Percentiles rank a stretch among this genome's conserved stretches.
These are phyloP conservation scores for Metschnikowia peoriensis DNA, from an alignment of 805 yeast genomes.

Conservation along the genomic window DNA sequence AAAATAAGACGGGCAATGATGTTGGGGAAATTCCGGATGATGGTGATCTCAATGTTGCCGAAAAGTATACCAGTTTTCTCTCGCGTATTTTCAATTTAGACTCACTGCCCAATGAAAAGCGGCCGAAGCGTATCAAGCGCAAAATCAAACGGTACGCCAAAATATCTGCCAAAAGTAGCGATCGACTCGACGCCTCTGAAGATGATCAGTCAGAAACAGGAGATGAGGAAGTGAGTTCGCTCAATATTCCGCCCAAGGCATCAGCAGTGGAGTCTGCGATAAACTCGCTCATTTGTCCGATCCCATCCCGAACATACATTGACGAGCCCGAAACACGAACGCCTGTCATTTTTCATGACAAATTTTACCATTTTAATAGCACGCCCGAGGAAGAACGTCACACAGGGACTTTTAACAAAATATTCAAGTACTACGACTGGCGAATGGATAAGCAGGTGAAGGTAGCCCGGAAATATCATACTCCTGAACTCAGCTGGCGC, in stretches of 20 bases:
- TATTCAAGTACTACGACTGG: conserved; percentile 33
- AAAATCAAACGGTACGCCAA: conserved; percentile 15
- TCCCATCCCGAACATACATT: conserved; percentile 34
- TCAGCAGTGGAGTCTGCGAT: conserved; percentile 43
- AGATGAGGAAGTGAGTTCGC: conserved; percentile 9
- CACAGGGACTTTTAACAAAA: conserved; percentile 12
- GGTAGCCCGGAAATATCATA: conserved; percentile 43
- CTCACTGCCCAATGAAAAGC: conserved; percentile 1
- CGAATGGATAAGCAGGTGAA: conserved; percentile 38
- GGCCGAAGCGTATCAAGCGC: conserved; percentile 11
- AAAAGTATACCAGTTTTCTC: conserved; percentile 15
- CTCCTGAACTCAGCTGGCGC: conserved; percentile 39
- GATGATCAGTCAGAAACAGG: conserved; percentile 3
- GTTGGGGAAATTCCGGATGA: conserved; percentile 37
- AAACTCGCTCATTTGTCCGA: conserved; percentile 38
- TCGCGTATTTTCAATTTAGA: conserved; percentile 15
- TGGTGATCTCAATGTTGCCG: conserved; percentile 9
- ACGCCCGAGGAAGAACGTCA: conserved; percentile 25
- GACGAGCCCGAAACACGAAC: conserved; percentile 33
- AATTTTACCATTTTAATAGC: conserved; percentile 33
- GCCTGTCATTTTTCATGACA: conserved; percentile 43
- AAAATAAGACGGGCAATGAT: conserved; percentile 11
- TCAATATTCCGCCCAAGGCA: conserved; percentile 46
- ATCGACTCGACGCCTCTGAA: conserved; percentile 2
- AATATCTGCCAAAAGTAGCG: conserved; percentile 22